Base-by-base conservation (phyloP, 768 basidiomycete species). In the Auricularia heimuer region DNA sequence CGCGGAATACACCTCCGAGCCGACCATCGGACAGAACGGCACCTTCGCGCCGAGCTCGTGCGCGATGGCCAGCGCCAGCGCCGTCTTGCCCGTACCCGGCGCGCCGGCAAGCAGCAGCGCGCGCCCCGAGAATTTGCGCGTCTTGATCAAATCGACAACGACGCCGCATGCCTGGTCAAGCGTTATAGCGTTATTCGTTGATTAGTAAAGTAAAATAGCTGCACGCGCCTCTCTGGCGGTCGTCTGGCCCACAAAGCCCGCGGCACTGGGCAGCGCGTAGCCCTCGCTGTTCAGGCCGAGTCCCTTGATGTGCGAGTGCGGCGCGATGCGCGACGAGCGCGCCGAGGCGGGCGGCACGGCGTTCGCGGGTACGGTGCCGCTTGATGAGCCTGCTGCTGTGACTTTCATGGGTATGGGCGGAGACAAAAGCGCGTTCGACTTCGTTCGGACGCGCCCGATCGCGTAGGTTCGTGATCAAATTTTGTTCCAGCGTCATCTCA, bases 11-110 rank as follows among this genome's bases (percentile, higher is more conserved):
- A 98, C 97, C 76, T 99, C 97, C 21, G 88, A 90, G 0, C 97
- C 97, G 54, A 98, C 97, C 93, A 98, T 98, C 3, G 94, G 94
- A 74, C 96, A 98, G 74, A 99, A 98, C 0, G 97, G 97, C 1
- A 98, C 95, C 71, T 97, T 97, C 24, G 83, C 78, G 0, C 97
- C 97, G 0, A 99, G 83, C 71, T 98, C 97, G 66, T 98, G 95
- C 4, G 94, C 89, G 34, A 98, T 84, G 0, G 94, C 97, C n/a
- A 98, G 76, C 1, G 97, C 95, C 34, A 98, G 84, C 0, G 97
- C 97, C 0, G 97, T 99, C 79, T 99, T 99, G 11, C 97, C 96
- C 3, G 97, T 99, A 16, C 97, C 95, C 1, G 97, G 97, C 24
- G 93, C 93, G 64, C 97, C 97, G 33, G 92, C 96, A 44, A 98